Percentiles rank a stretch among this genome's conserved stretches.
Evolutionary conservation across 169 alveolate genomes (phyloP).

Genomic region (Plasmodium gallinaceum): DNA sequence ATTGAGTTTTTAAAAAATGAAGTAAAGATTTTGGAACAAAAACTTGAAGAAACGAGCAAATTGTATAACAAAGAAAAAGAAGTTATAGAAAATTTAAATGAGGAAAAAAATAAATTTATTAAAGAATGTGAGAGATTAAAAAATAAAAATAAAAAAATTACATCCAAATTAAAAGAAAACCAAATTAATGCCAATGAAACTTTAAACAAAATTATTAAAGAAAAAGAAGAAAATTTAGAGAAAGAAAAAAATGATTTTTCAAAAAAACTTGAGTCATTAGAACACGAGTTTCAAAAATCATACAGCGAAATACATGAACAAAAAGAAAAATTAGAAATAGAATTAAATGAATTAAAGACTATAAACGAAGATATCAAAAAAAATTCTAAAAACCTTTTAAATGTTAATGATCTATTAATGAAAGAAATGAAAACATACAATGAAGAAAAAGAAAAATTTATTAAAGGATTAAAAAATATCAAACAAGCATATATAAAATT

Average conservation of each 20-base stretch:
- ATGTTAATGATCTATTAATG: constrained; percentile 41
- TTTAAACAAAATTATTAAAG: constrained; percentile 26
- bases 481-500: constrained; percentile 60
- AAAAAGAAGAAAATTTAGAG: constrained; percentile 28
- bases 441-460: constrained; percentile 47
- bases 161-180: constrained; percentile 45
- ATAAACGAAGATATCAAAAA: constrained; percentile 57
- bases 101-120: constrained; percentile 54
- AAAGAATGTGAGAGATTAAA: constrained; percentile 62
- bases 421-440: constrained; percentile 64
- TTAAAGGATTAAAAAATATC: constrained; percentile 67
- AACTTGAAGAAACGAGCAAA: constrained; percentile 17
- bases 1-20: constrained; percentile 10
- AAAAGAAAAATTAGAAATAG: constrained; percentile 28
- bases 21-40: constrained; percentile 13
- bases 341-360: constrained; percentile 31
- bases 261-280: constrained; percentile 48
- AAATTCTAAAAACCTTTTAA: constrained; percentile 53
- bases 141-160: constrained; percentile 57
- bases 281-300: constrained; percentile 47
- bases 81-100: constrained; percentile 39
- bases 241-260: constrained; percentile 36
- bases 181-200: constrained; percentile 13
- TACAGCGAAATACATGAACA: constrained; percentile 47
- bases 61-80: constrained; percentile 49